Base-by-base conservation (phyloP, 495 filamentous ascomycete genomes). In the Xylaria longipes region DNA sequence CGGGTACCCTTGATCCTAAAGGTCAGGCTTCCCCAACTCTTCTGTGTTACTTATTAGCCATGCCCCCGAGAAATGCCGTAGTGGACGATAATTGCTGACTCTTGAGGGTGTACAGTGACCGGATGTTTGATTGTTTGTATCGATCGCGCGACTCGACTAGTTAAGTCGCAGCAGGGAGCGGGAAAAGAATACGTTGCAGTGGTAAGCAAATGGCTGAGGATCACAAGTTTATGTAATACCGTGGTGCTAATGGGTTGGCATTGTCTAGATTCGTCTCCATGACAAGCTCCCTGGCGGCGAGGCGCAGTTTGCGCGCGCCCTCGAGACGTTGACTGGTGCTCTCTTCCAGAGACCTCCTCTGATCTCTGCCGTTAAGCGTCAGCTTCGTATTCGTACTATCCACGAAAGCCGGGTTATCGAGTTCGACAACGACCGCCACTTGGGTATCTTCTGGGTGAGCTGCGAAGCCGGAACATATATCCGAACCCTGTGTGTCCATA, bases 391-490 rank as follows among this genome's bases (percentile, higher is more conserved):
- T 78, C 90, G 96, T 80, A 97, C 96, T 14, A 97, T 98, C 77
- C 91, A 98, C 82, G 93, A 98, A 84, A 94, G 92, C 86, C 95
- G 95, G 83, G 85, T 97, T 43, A 91, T 94, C 76, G 95, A 99
- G 83, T 99, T 97, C 78, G 96, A 98, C 82, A 97, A 98, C 80
- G 94, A 98, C 69, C 90, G 96, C 71, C 93, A 98, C 78, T 88
- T 99, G n/a, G 97, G 92, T 81, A 94, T 98, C 41, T 99, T 99
- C 89, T 98, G 96, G 96, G 97, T 98, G 70, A 95, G 93, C 82
- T 99, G 96, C 81, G 96, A 99, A 83, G 96, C 96, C 71, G 96
- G 96, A 77, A 98, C 96, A 41, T 99, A 99, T 79, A 98, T 99
- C 80, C 92, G 96, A 83, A 98, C 97, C 15, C 89, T 99, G 27